Conservation (phyloP, 2,329 filamentous ascomycete genomes). For the Pestalotiopsis sp. region DNA sequence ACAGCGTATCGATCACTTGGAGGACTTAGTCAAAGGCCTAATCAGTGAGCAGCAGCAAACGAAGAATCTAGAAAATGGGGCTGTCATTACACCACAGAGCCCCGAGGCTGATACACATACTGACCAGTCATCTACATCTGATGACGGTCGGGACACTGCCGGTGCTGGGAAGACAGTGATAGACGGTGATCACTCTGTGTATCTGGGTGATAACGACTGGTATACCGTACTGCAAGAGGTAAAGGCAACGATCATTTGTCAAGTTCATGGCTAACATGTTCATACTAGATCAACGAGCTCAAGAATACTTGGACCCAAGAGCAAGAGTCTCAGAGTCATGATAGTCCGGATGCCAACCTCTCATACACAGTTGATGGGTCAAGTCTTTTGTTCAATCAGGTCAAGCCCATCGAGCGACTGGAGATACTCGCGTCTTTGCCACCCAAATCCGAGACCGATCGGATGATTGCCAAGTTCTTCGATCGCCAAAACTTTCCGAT, state of each 20-base stretch:
- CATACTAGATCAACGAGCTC: slow-evolving; percentile 27
- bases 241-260: background rate
- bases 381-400: slow-evolving; percentile 26
- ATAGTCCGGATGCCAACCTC: slow-evolving; percentile 29
- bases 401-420: slow-evolving; percentile 25
- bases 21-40: slow-evolving; percentile 22
- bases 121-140: background rate
- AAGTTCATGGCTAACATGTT: slow-evolving; percentile 13
- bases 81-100: background rate
- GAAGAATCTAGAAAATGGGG: background rate
- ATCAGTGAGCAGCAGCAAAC: slow-evolving; percentile 18
- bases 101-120: background rate
- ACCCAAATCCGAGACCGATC: slow-evolving; percentile 26
- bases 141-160: slow-evolving; percentile 2
- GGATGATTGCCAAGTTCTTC: slow-evolving; percentile 28
- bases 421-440: slow-evolving; percentile 30
- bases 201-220: slow-evolving; percentile 26
- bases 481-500: slow-evolving; percentile 27
- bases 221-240: slow-evolving; percentile 28
- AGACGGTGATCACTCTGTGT: slow-evolving; percentile 25
- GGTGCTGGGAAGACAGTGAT: slow-evolving; percentile 22
- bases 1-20: slow-evolving; percentile 24
- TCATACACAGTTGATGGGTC: slow-evolving; percentile 26
- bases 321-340: slow-evolving; percentile 18
- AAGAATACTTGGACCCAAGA: slow-evolving; percentile 24